Conservation (phyloP, 2,329 filamentous ascomycete genomes). For the Kalmusia sp. region DNA sequence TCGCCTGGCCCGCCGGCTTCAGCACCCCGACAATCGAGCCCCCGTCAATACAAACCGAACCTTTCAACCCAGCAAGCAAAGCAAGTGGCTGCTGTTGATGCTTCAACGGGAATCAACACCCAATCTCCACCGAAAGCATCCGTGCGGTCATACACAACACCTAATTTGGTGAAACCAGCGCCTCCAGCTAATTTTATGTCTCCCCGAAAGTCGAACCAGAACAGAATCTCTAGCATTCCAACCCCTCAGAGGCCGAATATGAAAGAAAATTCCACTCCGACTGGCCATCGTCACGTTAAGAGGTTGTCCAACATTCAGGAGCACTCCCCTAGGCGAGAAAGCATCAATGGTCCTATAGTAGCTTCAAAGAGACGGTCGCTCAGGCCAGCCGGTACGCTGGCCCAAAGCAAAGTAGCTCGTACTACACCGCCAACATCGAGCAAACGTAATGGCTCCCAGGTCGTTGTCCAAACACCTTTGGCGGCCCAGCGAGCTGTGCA, state of each 20-base stretch:
- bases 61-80: conserved; percentile 26
- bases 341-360: conserved; percentile 19
- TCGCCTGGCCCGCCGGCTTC: conserved; percentile 32
- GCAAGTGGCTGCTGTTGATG: conserved; percentile 21
- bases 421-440: conserved; percentile 21
- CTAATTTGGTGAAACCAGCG: conserved; percentile 31
- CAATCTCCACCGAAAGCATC: conserved; percentile 22
- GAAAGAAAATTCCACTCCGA: conserved; percentile 30
- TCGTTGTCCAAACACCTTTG: conserved; percentile 27
- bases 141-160: conserved; percentile 38
- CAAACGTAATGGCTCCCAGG: conserved; percentile 26
- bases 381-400: conserved; percentile 16
- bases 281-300: conserved; percentile 18
- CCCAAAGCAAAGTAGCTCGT: conserved; percentile 21
- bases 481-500: conserved; percentile 22
- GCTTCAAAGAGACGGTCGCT: conserved; percentile 24
- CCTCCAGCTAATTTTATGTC: conserved; percentile 20
- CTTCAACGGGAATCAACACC: conserved; percentile 14
- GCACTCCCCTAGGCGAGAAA: conserved; percentile 23
- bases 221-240: conserved; percentile 14
- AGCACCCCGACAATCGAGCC: conserved; percentile 29
- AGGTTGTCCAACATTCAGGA: conserved; percentile 30
- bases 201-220: conserved; percentile 25
- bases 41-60: conserved; percentile 30
- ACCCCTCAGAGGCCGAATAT: conserved; percentile 17